Conservation (phyloP, 345 rosid genomes). For the Brassica carinata region DNA sequence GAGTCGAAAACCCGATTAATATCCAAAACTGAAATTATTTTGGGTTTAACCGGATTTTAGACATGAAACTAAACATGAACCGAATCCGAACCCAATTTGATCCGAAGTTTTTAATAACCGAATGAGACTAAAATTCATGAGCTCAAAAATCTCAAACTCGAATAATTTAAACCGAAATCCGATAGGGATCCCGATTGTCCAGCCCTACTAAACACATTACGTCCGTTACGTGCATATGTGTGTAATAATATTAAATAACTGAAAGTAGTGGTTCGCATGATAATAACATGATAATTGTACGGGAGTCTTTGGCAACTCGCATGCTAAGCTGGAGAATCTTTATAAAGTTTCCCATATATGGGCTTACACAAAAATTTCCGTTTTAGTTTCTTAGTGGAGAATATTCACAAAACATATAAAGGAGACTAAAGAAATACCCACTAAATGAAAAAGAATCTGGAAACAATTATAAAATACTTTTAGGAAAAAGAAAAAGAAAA, state of each 20-base stretch:
- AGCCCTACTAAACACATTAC: not conserved
- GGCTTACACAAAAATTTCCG: not conserved
- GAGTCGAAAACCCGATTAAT: no score
- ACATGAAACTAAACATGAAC: no score
- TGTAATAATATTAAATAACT: not conserved
- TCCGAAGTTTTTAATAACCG: no score
- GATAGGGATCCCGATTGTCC: no score
- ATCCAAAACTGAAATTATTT: no score
- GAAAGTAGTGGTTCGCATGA: not conserved
- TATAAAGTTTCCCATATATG: slow-evolving; percentile 9
- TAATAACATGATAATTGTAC: not conserved
- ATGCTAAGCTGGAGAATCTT: slow-evolving; percentile 26
- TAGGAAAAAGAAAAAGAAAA: not conserved
- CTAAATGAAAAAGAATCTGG: not conserved
- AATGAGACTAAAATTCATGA: no score
- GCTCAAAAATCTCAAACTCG: no score
- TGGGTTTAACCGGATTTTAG: no score
- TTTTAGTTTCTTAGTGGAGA: slow-evolving; percentile 15
- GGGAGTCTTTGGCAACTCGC: slow-evolving; percentile 8
- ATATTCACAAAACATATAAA: not conserved
- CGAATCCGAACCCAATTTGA: no score
- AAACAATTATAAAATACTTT: not conserved
- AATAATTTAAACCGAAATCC: no score
- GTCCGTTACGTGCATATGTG: not conserved
- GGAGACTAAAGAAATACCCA: not conserved